phyloP scores from a whole-genome alignment of 1,284 basidiomycete species.

The Cryptococcus sp. region DNA sequence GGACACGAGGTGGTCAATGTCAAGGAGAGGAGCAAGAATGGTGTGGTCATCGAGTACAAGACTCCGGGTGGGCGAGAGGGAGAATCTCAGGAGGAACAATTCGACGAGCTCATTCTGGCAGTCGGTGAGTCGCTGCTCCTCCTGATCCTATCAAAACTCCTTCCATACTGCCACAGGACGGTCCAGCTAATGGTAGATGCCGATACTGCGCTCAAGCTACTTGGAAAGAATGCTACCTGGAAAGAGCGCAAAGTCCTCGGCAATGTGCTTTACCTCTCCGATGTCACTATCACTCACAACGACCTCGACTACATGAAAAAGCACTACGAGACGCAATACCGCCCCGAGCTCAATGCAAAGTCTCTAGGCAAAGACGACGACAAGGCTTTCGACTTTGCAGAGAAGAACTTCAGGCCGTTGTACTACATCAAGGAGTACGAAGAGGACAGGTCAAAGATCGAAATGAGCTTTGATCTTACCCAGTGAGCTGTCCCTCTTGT shows the following conservation, averaged over 20 bases:
- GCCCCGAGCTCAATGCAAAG: slow-evolving; percentile 7
- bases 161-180: neutral
- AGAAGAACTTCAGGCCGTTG: slow-evolving; percentile 8
- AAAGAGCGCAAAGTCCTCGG: slow-evolving; percentile 5
- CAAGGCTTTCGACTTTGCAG: slow-evolving; percentile 7
- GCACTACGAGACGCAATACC: slow-evolving; percentile 7
- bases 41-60: slow-evolving; percentile 1
- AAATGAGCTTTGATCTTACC: slow-evolving; percentile 9
- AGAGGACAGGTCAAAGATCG: slow-evolving; percentile 6
- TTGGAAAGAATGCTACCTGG: slow-evolving; percentile 3
- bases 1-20: slow-evolving; percentile 2
- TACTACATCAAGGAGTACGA: slow-evolving; percentile 11
- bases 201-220: slow-evolving; percentile 1
- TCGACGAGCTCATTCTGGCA: slow-evolving; percentile 3
- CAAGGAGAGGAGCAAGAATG: neutral
- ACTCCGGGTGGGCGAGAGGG: neutral
- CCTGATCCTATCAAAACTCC: too few species aligned
- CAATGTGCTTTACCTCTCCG: slow-evolving; percentile 7
- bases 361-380: slow-evolving; percentile 7
- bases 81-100: neutral
- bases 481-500: neutral
- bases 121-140: neutral
- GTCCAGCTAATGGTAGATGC: neutral
- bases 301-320: slow-evolving; percentile 7
- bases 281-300: slow-evolving; percentile 8